Percentiles rank a stretch among this genome's conserved stretches.
phyloP scores from a whole-genome alignment of 495 filamentous ascomycete genomes.

The Aspergillus coremiiformis region DNA sequence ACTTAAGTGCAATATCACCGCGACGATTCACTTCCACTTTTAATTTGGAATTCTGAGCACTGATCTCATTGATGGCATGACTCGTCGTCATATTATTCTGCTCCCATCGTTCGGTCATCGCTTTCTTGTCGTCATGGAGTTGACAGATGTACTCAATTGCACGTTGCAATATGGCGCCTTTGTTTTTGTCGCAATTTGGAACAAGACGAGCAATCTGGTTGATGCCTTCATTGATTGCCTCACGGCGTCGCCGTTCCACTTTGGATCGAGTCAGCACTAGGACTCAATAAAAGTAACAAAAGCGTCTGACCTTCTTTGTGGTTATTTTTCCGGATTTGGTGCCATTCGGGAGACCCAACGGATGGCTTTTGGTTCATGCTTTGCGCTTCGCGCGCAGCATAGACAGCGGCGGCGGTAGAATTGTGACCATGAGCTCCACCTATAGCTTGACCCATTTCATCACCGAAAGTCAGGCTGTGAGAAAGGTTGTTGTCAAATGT shows the following conservation, averaged over 20 bases:
- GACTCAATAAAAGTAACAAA: not conserved
- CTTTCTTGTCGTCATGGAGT: conserved; percentile 86
- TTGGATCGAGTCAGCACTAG: conserved; percentile 9
- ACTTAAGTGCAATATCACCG: conserved; percentile 48
- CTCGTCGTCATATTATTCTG: conserved; percentile 91
- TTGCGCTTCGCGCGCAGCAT: conserved; percentile 40
- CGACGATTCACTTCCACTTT: conserved; percentile 66
- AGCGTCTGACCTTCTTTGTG: conserved; percentile 85
- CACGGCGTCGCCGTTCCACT: conserved; percentile 96
- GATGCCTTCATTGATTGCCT: conserved; percentile 98
- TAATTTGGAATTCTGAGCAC: conserved; percentile 78
- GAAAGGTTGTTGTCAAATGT: conserved; percentile 38
- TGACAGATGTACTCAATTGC: conserved; percentile 92
- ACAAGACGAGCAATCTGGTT: conserved; percentile 98
- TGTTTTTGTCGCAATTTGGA: conserved; percentile 97
- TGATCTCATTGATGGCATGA: conserved; percentile 89
- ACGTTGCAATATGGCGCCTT: conserved; percentile 90
- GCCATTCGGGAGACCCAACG: conserved; percentile 96
- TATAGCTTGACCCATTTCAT: conserved; percentile 39
- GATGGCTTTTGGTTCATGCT: conserved; percentile 63
- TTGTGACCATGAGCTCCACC: conserved; percentile 35
- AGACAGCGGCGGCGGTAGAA: conserved; percentile 42
- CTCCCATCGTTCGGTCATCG: conserved; percentile 95
- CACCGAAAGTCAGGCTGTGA: conserved; percentile 36
- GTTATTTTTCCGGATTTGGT: conserved; percentile 93